These are phyloP conservation scores for Candida mesenterica DNA, from an alignment of 1,139 yeast genomes.

Conservation along the genomic window DNA sequence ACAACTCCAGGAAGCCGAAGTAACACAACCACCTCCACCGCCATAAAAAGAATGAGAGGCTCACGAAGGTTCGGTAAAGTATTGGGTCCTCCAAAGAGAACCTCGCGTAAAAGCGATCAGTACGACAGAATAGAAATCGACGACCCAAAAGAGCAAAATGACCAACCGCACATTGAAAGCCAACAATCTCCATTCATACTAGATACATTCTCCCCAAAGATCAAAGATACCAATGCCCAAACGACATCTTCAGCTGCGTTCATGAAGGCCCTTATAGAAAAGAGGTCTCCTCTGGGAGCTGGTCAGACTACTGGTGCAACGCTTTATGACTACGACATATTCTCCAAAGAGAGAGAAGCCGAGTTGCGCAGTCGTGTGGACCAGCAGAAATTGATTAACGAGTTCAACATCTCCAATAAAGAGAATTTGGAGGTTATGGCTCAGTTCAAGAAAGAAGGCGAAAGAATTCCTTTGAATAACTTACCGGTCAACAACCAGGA, in stretches of 20 bases:
- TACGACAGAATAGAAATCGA: conserved; percentile 11
- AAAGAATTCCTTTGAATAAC: conserved; percentile 9
- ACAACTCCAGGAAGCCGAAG: conserved; percentile 19
- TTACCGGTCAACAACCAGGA: conserved; percentile 9
- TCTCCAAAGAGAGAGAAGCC: conserved; percentile 23
- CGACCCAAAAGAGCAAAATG: conserved; percentile 5
- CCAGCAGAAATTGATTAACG: conserved; percentile 18
- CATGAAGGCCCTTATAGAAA: conserved; percentile 9
- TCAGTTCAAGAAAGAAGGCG: conserved; percentile 4
- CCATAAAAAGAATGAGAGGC: conserved; percentile 28
- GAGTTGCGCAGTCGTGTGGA: conserved; percentile 30
- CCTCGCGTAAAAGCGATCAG: conserved; percentile 22
- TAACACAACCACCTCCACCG: conserved; percentile 9
- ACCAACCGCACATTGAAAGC: neutral
- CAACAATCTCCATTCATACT: conserved; percentile 17
- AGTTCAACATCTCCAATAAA: conserved; percentile 4
- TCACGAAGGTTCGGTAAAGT: conserved; percentile 35
- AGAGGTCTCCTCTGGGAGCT: conserved; percentile 8
- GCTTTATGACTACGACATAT: conserved; percentile 4
- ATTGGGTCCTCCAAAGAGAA: conserved; percentile 43
- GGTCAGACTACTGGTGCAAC: conserved; percentile 1
- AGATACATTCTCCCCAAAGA: conserved; percentile 16
- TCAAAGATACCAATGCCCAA: conserved; percentile 7
- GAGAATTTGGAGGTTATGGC: conserved; percentile 8
- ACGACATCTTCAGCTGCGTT: conserved; percentile 8